Conservation (phyloP, 768 basidiomycete genomes). For the Amanita inopinata region DNA sequence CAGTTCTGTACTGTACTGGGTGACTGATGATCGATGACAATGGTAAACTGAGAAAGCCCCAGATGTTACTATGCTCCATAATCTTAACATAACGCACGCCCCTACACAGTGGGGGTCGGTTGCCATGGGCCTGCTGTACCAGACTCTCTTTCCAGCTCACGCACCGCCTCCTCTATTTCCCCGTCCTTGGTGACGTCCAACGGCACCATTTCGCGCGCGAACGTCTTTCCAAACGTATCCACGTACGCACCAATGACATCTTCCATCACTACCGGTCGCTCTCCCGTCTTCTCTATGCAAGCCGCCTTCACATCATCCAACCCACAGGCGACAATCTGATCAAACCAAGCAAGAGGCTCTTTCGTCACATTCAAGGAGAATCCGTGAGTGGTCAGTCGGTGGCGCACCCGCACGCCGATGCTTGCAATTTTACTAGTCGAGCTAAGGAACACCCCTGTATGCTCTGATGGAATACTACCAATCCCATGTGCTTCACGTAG, state of each 20-base stretch:
- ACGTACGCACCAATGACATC: slow-evolving; percentile 45
- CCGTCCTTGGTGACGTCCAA: slow-evolving; percentile 33
- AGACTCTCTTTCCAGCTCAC: slow-evolving; percentile 36
- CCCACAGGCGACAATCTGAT: slow-evolving; percentile 85
- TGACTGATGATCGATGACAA: no score
- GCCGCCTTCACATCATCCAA: slow-evolving; percentile 74
- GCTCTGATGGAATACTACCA: slow-evolving; percentile 48
- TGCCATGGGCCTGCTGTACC: slow-evolving; percentile 32
- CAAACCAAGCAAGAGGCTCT: slow-evolving; percentile 81
- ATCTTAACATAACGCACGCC: no score
- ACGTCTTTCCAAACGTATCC: slow-evolving; percentile 34
- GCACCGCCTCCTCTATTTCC: slow-evolving; percentile 39
- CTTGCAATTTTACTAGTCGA: slow-evolving; percentile 81
- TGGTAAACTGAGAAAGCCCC: no score
- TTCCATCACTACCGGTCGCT: slow-evolving; percentile 29
- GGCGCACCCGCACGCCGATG: slow-evolving; percentile 93
- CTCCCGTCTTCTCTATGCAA: slow-evolving; percentile 43
- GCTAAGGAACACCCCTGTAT: slow-evolving; percentile 87
- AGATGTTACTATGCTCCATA: no score
- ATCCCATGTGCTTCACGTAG: slow-evolving; percentile 54
- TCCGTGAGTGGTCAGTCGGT: slow-evolving; percentile 90
- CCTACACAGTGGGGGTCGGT: no score
- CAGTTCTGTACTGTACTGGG: no score
- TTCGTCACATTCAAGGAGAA: slow-evolving; percentile 85
- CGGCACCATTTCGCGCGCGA: slow-evolving; percentile 37